Evolutionary conservation across 179 eudicot species (phyloP).

Genomic region (Corrigiola litoralis): DNA sequence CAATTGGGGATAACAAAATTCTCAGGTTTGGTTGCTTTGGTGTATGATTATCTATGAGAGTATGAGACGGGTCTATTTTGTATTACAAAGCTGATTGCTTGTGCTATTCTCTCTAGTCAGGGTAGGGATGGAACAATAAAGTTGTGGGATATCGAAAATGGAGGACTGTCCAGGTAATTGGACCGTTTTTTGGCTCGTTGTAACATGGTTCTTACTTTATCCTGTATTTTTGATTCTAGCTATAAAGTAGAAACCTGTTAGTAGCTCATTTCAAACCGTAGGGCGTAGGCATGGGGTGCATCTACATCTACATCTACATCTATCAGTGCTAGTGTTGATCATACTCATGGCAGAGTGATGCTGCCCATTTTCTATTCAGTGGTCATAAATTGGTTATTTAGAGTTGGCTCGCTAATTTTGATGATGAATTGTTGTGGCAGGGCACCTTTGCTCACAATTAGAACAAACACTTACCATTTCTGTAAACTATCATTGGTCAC

Average conservation of each 20-base stretch:
- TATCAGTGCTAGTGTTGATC: too few relatives aligned
- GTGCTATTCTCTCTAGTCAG: slow-evolving; percentile 45
- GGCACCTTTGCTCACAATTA: slow-evolving; percentile 53
- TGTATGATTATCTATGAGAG: not conserved
- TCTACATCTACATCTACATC: too few relatives aligned
- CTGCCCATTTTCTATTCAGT: not conserved
- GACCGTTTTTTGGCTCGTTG: not conserved
- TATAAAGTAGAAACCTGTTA: not conserved
- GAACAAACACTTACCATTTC: slow-evolving; percentile 70
- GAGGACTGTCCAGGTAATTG: slow-evolving; percentile 63
- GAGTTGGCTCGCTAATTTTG: slow-evolving; percentile 3
- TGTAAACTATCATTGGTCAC: slow-evolving; percentile 78
- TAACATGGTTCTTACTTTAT: not conserved
- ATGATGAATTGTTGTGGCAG: slow-evolving; percentile 29
- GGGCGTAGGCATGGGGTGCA: too few relatives aligned
- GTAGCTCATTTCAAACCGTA: too few relatives aligned
- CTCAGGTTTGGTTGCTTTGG: slow-evolving; percentile 41
- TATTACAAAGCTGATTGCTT: not conserved
- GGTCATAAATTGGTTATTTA: not conserved
- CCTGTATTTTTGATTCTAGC: not conserved
- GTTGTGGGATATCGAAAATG: slow-evolving; percentile 75
- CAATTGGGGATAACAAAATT: slow-evolving; percentile 49
- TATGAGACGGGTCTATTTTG: not conserved
- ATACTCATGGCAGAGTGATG: too few relatives aligned
- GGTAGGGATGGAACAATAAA: slow-evolving; percentile 88